Percentiles rank a stretch among this genome's conserved stretches.
phyloP scores from a whole-genome alignment of 2,329 filamentous ascomycete genomes.

The Sclerotinia sclerotiorum region DNA sequence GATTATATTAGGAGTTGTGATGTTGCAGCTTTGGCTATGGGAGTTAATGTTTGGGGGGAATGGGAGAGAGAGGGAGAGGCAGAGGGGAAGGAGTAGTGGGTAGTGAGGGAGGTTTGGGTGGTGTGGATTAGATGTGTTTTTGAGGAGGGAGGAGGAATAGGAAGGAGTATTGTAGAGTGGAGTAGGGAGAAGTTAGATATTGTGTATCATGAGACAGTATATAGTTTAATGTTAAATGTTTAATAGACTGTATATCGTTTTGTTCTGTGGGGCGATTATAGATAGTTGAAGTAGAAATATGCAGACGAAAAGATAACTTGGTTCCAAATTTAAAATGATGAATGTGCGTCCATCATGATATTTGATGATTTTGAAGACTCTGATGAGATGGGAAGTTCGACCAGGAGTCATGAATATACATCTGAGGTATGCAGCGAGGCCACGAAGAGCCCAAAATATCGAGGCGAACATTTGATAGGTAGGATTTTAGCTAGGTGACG shows the following conservation, averaged over 20 bases:
- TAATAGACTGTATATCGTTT: neutral
- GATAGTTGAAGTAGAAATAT: neutral
- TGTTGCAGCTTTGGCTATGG: conserved; percentile 10
- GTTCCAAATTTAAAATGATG: neutral
- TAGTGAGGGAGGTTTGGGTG: neutral
- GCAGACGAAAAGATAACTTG: neutral
- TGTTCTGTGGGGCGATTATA: neutral
- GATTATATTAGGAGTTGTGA: conserved; percentile 3
- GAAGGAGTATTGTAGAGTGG: too few relatives aligned
- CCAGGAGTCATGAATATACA: too few relatives aligned
- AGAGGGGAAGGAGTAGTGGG: too few relatives aligned
- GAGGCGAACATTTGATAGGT: neutral
- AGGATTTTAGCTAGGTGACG: neutral
- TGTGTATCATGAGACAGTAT: neutral
- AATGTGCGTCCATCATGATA: neutral
- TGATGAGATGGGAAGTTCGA: neutral
- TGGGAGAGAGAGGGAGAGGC: too few relatives aligned
- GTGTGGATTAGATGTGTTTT: neutral
- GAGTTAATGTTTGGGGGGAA: neutral
- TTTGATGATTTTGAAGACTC: neutral
- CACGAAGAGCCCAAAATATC: neutral
- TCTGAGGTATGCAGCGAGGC: neutral
- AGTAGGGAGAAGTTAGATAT: neutral
- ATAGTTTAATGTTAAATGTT: neutral
- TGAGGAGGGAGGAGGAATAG: neutral